Evolutionary conservation across 176 grass and related monocot genomes (phyloP).

Genomic region (Oryza nivara): DNA sequence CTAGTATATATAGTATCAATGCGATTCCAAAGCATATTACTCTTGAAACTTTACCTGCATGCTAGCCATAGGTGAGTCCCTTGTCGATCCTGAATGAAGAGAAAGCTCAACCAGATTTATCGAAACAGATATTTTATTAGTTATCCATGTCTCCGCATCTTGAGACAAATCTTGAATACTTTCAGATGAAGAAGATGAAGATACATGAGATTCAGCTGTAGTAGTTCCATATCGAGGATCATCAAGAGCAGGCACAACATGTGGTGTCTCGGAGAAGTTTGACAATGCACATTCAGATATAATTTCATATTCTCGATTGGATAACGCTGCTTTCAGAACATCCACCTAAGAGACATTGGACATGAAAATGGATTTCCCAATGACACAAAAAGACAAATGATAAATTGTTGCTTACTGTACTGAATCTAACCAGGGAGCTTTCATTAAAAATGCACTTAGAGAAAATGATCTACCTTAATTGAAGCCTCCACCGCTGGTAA

Average conservation of each 20-base stretch:
- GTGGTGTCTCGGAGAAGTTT: constrained; percentile 87
- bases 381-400: constrained; percentile 4
- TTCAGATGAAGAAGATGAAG: constrained; percentile 59
- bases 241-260: constrained; percentile 70
- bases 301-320: constrained; percentile 93
- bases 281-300: constrained; percentile 86
- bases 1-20: constrained; percentile 34
- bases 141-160: constrained; percentile 68
- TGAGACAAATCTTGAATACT: constrained; percentile 44
- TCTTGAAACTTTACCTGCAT: constrained; percentile 61
- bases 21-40: constrained; percentile 23
- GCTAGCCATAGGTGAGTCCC: constrained; percentile 87
- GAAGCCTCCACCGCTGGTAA: constrained; percentile 75
- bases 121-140: constrained; percentile 69
- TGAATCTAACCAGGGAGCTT: constrained; percentile 18
- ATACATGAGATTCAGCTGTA: constrained; percentile 45
- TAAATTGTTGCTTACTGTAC: neutral
- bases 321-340: constrained; percentile 88
- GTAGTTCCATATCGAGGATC: constrained; percentile 50
- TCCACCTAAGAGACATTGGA: constrained; percentile 59
- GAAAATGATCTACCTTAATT: constrained; percentile 70
- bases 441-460: constrained; percentile 28
- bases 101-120: constrained; percentile 91
- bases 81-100: constrained; percentile 79
- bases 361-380: constrained; percentile 31